Base-by-base conservation (phyloP, 257 asterid genomes). In the Salvia rosmarinus region DNA sequence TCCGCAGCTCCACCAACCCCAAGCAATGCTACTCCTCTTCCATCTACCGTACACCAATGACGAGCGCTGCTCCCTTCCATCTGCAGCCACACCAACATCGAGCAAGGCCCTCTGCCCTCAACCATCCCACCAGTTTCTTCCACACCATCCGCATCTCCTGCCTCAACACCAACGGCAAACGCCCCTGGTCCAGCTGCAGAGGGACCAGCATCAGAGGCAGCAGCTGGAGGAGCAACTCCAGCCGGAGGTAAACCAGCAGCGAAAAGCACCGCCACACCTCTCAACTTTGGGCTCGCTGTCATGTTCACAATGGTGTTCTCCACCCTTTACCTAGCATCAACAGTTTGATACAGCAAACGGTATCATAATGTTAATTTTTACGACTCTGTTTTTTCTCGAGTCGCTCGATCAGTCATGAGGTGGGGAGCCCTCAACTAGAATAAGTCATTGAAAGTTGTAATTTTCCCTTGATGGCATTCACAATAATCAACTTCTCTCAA, bases 101-200 rank as follows among this genome's bases (percentile, higher is more conserved):
- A 80, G 68, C 47, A 71, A 4, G n/a, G 72, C 14, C 64, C 67
- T 5, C 44, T 56, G 0, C 64, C 77, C 14, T 68, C 55, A 9
- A 11, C 37, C 3, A 2, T 28, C 35, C 40, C 78, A 10, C 50
- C 83, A 5, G 57, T 4, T 0, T 42, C 76, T 2, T 7, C 47
- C 55, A 34, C 70, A 4, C 66, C 84, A 7, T 57, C 86, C 1
- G 73, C 78, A 8, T 3, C 81, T 17, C 43, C 85, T 4, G 71
- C 68, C 5, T 37, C 71, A 5, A 23, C 77, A 35, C 78, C 85
- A 37, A 46, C 43, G 6, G 81, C 81, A 3, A 79, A 72, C 49
- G 58, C 72, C 7, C 79, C 77, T 3, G 52, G 49, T 12, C 16
- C 65, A 9, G 39, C 40, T 71, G 13, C 23, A 5, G 67, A 20